phyloP scores from a whole-genome alignment of 1,284 basidiomycete species.

The Thecaphora thlaspeos region DNA sequence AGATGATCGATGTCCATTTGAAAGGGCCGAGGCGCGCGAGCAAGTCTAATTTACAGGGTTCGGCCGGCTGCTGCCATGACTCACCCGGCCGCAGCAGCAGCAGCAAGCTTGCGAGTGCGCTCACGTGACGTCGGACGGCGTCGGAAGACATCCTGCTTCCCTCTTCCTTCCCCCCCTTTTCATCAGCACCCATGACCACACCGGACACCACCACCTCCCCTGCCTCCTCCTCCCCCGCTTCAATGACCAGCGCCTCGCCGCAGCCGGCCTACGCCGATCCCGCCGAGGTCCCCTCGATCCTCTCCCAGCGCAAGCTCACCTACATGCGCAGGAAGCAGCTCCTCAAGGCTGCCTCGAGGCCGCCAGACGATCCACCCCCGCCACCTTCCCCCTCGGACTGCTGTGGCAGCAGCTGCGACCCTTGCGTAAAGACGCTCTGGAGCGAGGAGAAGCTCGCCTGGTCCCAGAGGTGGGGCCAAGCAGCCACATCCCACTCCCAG shows the following conservation, averaged over 20 bases:
- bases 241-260: constrained; percentile 1
- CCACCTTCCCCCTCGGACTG: constrained; percentile 41
- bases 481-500: neutral
- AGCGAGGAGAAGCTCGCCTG: constrained; percentile 38
- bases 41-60: too few relatives aligned
- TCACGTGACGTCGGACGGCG: too few relatives aligned
- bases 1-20: too few relatives aligned
- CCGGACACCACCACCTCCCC: too few relatives aligned
- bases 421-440: constrained; percentile 46
- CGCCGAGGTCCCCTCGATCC: constrained; percentile 16
- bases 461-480: constrained; percentile 32
- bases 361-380: constrained; percentile 34
- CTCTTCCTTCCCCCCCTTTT: too few relatives aligned
- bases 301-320: constrained; percentile 28
- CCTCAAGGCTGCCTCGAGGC: constrained; percentile 28
- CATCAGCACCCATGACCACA: too few relatives aligned
- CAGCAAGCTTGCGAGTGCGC: too few relatives aligned
- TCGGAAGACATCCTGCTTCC: too few relatives aligned
- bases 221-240: too few relatives aligned
- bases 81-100: too few relatives aligned
- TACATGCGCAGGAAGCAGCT: constrained; percentile 41
- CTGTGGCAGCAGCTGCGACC: constrained; percentile 38
- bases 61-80: too few relatives aligned
- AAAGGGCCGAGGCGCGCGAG: too few relatives aligned
- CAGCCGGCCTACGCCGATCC: constrained; percentile 29